Percentiles rank a stretch among this genome's conserved stretches.
These are phyloP conservation scores for Nidula microcarpa DNA, from an alignment of 768 basidiomycete genomes.

Conservation along the genomic window DNA sequence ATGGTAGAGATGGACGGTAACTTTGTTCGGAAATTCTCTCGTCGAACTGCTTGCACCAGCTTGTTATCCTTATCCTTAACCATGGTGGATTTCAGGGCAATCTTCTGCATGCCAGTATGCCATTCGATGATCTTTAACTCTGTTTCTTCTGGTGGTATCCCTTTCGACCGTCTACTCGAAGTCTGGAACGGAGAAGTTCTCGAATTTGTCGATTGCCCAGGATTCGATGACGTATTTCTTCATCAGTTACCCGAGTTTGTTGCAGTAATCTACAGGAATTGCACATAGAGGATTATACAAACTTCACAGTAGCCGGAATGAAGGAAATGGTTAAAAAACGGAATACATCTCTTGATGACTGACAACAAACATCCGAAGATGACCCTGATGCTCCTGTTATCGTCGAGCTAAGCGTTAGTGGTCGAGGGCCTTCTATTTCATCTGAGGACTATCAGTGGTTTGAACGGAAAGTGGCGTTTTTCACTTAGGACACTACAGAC, in stretches of 20 bases:
- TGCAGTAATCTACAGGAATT: conserved; percentile 11
- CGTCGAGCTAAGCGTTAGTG: background rate
- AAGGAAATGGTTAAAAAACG: conserved; percentile 9
- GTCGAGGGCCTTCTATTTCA: background rate
- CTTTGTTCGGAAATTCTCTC: no score
- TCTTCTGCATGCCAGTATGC: no score
- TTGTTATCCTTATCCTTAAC: no score
- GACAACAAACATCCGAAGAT: background rate
- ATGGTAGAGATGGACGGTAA: no score
- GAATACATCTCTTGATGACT: conserved; percentile 3
- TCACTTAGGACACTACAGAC: background rate
- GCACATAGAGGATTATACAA: conserved; percentile 11
- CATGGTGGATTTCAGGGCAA: no score
- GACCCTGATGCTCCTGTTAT: background rate
- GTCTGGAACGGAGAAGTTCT: conserved; percentile 13
- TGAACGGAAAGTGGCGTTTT: background rate
- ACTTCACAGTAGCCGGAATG: conserved; percentile 10
- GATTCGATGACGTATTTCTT: conserved; percentile 11
- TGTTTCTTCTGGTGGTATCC: no score
- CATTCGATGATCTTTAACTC: no score
- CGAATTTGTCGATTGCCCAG: conserved; percentile 7
- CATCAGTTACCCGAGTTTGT: conserved; percentile 6
- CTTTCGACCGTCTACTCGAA: conserved; percentile 5
- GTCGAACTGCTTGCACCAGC: no score
- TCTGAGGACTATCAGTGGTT: background rate